These are phyloP conservation scores for Phoma herbarum DNA, from an alignment of 2,329 filamentous ascomycete species.

Conservation along the genomic window DNA sequence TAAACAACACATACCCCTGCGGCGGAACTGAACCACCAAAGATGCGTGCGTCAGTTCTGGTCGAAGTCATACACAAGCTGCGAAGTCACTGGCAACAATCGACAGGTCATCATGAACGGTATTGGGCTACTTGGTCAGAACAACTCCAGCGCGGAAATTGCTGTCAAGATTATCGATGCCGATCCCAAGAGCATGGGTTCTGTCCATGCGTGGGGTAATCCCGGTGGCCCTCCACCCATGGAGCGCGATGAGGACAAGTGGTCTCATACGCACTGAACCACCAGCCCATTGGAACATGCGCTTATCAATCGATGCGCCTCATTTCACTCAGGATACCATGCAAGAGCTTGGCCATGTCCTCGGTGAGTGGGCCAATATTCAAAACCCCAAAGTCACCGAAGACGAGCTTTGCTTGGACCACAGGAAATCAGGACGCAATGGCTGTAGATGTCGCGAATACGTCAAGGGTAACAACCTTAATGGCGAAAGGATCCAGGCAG, in stretches of 20 bases:
- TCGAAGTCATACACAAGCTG: not conserved
- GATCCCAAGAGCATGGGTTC: too few species aligned
- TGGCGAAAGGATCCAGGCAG: not conserved
- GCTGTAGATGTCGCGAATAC: conserved; percentile 1
- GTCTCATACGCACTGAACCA: conserved; percentile 2
- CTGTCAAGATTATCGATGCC: too few species aligned
- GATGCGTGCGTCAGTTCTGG: not conserved
- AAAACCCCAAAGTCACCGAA: conserved; percentile 7
- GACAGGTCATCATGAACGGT: too few species aligned
- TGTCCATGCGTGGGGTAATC: too few species aligned
- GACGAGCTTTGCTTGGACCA: conserved; percentile 1
- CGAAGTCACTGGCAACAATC: too few species aligned
- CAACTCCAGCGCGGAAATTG: too few species aligned
- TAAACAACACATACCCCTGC: not conserved
- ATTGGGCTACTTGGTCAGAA: too few species aligned
- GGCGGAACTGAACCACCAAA: not conserved
- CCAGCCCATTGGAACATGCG: conserved; percentile 6
- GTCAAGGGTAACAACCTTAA: not conserved
- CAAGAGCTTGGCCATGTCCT: conserved; percentile 9
- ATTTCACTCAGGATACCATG: conserved; percentile 1
- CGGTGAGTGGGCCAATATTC: not conserved
- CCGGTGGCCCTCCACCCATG: not conserved
- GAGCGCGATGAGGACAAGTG: not conserved
- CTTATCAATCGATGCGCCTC: not conserved
- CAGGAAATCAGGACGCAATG: not conserved